Conservation (phyloP, 192 early-diverging fungal species). For the Dissophora ornata region DNA sequence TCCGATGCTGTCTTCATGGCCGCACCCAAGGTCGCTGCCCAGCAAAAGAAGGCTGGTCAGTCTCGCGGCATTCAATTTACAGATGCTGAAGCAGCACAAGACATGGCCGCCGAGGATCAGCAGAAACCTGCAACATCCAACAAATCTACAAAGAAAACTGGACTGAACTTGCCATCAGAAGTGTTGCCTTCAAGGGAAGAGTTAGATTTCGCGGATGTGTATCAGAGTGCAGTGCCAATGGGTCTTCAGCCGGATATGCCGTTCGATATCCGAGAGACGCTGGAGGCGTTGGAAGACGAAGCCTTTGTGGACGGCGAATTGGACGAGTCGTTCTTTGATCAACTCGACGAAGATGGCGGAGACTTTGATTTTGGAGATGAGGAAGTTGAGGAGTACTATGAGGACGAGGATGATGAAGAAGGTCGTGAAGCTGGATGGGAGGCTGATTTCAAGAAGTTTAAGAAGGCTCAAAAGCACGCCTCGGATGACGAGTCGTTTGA, state of each 20-base stretch:
- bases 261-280: slow-evolving; percentile 82
- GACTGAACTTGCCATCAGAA: slow-evolving; percentile 73
- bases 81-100: slow-evolving; percentile 44
- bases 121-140: slow-evolving; percentile 18
- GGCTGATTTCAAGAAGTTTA: slow-evolving; percentile 68
- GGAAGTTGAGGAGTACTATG: slow-evolving; percentile 71
- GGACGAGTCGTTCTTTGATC: slow-evolving; percentile 86
- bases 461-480: slow-evolving; percentile 48
- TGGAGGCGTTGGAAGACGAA: slow-evolving; percentile 95
- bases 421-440: slow-evolving; percentile 65
- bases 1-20: slow-evolving; percentile 84
- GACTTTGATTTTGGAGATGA: slow-evolving; percentile 59
- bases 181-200: slow-evolving; percentile 81
- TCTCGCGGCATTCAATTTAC: slow-evolving; percentile 40
- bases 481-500: slow-evolving; percentile 59
- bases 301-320: slow-evolving; percentile 84
- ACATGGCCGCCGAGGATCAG: slow-evolving; percentile 26
- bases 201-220: slow-evolving; percentile 75
- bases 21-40: slow-evolving; percentile 67
- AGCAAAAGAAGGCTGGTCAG: slow-evolving; percentile 57
- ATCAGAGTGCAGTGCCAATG: slow-evolving; percentile 69
- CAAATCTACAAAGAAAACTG: slow-evolving; percentile 42
- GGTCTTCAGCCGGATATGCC: slow-evolving; percentile 83
- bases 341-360: slow-evolving; percentile 72
- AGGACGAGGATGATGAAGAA: slow-evolving; percentile 61